A percentile compares a stretch with the other conserved stretches of the same genome.
These are phyloP conservation scores for Eremochloa ophiuroides DNA, from an alignment of 176 grass and related monocot genomes.

Conservation along the genomic window DNA sequence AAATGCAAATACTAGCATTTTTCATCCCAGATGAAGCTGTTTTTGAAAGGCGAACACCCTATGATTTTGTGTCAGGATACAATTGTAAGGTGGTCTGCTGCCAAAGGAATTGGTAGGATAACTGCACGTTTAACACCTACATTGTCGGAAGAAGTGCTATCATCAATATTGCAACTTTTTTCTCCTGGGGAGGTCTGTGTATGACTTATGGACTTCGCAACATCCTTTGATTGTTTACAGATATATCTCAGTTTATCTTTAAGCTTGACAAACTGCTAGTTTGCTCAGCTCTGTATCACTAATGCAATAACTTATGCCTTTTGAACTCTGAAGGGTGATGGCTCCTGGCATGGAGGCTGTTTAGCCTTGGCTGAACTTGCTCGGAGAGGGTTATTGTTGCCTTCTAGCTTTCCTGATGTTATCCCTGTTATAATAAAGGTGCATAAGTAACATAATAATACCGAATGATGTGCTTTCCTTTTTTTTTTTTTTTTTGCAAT, in stretches of 20 bases:
- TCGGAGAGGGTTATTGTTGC: constrained; percentile 83
- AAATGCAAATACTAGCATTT: neutral
- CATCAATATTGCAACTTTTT: constrained; percentile 88
- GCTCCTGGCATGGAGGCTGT: constrained; percentile 96
- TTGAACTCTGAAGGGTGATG: constrained; percentile 69
- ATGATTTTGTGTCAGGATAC: constrained; percentile 69
- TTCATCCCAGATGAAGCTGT: neutral
- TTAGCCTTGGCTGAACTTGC: constrained; percentile 96
- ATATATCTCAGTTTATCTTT: constrained; percentile 7
- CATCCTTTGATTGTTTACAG: constrained; percentile 6
- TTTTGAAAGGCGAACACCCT: constrained; percentile 8
- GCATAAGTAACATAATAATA: constrained; percentile 7
- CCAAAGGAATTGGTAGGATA: constrained; percentile 95
- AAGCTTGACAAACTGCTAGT: constrained; percentile 22
- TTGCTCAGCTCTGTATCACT: neutral
- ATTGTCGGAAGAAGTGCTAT: constrained; percentile 87
- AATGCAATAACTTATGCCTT: constrained; percentile 17
- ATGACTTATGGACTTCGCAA: constrained; percentile 12
- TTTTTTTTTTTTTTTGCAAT: neutral
- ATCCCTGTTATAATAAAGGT: constrained; percentile 83
- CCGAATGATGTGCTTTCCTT: neutral
- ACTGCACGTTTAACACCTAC: constrained; percentile 87
- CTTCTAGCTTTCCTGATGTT: constrained; percentile 78
- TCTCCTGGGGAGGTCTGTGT: constrained; percentile 75
- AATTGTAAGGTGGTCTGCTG: constrained; percentile 95